Evolutionary conservation across 139 green algal genomes (phyloP).

Genomic region (Pycnococcus provasolii): DNA sequence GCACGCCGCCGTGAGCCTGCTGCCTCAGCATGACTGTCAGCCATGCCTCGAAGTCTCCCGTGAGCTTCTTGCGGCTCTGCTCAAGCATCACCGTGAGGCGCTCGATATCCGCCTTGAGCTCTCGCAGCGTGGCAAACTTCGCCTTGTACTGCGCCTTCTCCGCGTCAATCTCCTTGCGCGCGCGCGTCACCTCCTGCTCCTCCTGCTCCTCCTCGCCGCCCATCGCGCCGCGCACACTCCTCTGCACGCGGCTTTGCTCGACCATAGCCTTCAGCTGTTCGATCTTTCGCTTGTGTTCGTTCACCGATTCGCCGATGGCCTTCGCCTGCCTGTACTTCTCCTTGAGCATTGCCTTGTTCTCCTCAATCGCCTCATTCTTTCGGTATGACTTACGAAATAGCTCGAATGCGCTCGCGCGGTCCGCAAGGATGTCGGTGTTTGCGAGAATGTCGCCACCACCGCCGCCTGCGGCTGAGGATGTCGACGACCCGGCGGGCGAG

Average conservation of each 20-base stretch:
- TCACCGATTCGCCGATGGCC: conserved; percentile 37
- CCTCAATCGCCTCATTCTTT: conserved; percentile 64
- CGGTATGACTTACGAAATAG: conserved; percentile 64
- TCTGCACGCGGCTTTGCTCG: neutral
- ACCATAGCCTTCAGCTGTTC: neutral
- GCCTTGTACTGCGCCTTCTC: conserved; percentile 49
- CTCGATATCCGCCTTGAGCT: conserved; percentile 76
- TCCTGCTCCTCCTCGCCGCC: neutral
- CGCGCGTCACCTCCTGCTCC: neutral
- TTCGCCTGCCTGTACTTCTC: conserved; percentile 68
- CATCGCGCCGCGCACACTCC: neutral
- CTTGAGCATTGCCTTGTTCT: conserved; percentile 71
- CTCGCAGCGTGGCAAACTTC: conserved; percentile 52
- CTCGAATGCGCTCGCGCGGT: conserved; percentile 32
- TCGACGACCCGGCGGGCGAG: too few species aligned
- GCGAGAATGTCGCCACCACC: neutral
- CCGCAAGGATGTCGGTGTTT: conserved; percentile 14
- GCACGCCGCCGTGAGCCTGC: neutral
- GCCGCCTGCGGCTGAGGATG: neutral
- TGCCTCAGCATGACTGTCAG: conserved; percentile 37
- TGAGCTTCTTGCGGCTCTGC: conserved; percentile 47
- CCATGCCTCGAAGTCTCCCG: conserved; percentile 73
- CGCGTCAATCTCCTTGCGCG: conserved; percentile 2
- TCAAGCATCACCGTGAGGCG: conserved; percentile 68
- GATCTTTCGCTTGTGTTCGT: neutral